Percentiles rank a stretch among this genome's conserved stretches.
Conservation (phyloP, 768 basidiomycete species). For the Coprinellus micaceus region DNA sequence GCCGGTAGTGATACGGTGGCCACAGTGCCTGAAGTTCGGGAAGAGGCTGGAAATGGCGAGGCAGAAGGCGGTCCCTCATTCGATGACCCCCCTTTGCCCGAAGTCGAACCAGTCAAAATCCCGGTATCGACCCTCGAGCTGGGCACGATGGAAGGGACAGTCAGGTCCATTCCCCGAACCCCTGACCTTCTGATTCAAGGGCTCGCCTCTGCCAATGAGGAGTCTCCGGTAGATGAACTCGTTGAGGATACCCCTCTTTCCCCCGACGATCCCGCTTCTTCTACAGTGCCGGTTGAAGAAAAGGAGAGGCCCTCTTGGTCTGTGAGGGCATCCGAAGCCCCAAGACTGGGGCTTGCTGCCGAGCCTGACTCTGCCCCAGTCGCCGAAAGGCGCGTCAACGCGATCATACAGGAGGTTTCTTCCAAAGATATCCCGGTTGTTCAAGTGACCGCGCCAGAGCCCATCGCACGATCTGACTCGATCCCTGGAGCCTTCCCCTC, state of each 20-base stretch:
- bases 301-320: slow-evolving; percentile 6
- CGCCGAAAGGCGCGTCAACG: neutral
- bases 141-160: neutral
- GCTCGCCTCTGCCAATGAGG: too few relatives aligned
- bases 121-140: neutral
- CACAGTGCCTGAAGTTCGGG: too few relatives aligned
- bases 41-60: neutral
- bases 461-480: neutral
- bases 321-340: slow-evolving; percentile 6
- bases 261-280: neutral
- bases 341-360: neutral
- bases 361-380: neutral
- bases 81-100: neutral
- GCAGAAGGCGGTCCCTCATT: neutral
- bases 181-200: too few relatives aligned
- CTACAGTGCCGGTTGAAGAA: neutral
- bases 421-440: neutral
- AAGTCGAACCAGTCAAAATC: neutral
- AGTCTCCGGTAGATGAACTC: neutral
- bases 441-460: neutral
- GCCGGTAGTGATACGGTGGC: too few relatives aligned
- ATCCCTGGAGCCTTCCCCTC: slow-evolving; percentile 3
- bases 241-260: neutral
- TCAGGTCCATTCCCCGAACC: neutral
- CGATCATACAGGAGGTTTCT: neutral